phyloP scores from a whole-genome alignment of 208 protist genomes.

The Wallacemonas rigidus region DNA sequence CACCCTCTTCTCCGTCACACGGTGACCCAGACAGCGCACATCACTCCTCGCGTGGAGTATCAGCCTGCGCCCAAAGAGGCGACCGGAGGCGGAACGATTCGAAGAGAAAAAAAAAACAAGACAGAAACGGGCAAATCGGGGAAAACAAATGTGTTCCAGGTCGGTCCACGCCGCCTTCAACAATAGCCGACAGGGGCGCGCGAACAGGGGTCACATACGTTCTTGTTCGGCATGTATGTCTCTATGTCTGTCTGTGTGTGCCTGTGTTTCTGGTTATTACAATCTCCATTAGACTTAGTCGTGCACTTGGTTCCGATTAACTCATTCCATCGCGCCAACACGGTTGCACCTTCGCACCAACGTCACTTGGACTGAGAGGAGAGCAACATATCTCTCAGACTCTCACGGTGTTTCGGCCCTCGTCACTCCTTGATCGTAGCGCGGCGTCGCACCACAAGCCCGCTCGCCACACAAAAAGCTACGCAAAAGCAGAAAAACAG shows the following conservation, averaged over 20 bases:
- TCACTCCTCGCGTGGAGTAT: not conserved
- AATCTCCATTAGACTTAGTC: too few species aligned
- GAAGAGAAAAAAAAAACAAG: not conserved
- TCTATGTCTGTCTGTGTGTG: too few species aligned
- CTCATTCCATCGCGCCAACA: too few species aligned
- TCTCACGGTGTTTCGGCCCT: constrained; percentile 1
- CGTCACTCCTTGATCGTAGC: not conserved
- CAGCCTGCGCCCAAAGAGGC: not conserved
- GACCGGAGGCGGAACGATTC: not conserved
- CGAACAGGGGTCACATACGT: too few species aligned
- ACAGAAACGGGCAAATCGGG: not conserved
- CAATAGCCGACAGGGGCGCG: too few species aligned
- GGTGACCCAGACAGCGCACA: too few species aligned
- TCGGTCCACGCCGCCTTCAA: too few species aligned
- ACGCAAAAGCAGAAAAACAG: not conserved
- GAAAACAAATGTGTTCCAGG: not conserved
- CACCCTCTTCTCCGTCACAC: too few species aligned
- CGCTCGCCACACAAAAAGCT: not conserved
- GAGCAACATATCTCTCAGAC: constrained; percentile 16
- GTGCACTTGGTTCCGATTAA: too few species aligned
- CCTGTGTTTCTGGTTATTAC: too few species aligned
- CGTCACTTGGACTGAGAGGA: constrained; percentile 6
- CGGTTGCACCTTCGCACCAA: not conserved
- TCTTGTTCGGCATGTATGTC: too few species aligned
- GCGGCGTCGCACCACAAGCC: not conserved